Evolutionary conservation across 441 rosid species (phyloP).

Genomic region (Populus tomentosa): DNA sequence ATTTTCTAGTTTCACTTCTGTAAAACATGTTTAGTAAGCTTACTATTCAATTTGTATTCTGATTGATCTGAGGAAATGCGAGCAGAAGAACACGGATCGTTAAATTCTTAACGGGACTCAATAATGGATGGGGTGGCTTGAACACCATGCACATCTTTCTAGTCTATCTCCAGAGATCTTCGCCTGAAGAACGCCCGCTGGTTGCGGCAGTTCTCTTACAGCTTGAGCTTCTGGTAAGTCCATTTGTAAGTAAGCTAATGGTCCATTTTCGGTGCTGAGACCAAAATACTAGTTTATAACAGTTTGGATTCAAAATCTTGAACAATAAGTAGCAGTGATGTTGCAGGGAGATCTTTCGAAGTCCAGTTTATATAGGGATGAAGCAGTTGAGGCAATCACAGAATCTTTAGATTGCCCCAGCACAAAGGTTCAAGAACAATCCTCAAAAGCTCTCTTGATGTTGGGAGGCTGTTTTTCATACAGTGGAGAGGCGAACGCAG

Average conservation of each 20-base stretch:
- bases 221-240: conserved; percentile 60
- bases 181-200: conserved; percentile 45
- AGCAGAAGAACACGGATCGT: conserved; percentile 40
- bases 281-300: background rate
- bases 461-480: conserved; percentile 41
- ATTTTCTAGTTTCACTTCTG: background rate
- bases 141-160: conserved; percentile 51
- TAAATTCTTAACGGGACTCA: conserved; percentile 33
- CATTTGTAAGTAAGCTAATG: background rate
- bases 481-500: conserved; percentile 28
- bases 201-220: conserved; percentile 50
- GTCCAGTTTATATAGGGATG: conserved; percentile 55
- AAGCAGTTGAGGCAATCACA: conserved; percentile 51
- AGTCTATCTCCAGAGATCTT: conserved; percentile 39
- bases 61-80: conserved; percentile 2
- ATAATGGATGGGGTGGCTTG: conserved; percentile 42
- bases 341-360: conserved; percentile 52
- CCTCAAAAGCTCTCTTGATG: conserved; percentile 49
- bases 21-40: background rate
- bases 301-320: conserved; percentile 6
- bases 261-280: background rate
- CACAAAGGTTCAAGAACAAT: conserved; percentile 44
- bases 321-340: conserved; percentile 22
- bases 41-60: background rate
- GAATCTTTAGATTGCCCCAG: conserved; percentile 32